Evolutionary conservation across 2,329 filamentous ascomycete genomes (phyloP), one percentile per base, ranked within the genome.

Genomic region (Trichoderma koningii): DNA sequence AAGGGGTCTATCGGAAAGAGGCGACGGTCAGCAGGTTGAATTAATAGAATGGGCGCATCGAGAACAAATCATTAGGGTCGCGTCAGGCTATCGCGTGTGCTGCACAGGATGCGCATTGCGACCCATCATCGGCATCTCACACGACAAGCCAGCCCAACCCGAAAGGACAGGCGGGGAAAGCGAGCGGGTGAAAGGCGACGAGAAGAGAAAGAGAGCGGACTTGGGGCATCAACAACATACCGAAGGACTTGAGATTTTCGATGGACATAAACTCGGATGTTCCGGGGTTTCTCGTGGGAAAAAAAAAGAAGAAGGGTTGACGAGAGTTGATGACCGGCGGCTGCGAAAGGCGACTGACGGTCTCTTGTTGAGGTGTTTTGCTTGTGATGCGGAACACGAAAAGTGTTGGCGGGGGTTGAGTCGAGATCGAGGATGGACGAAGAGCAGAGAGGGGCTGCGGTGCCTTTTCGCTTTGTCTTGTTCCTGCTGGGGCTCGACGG

Each of bases 171-270:
- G 48, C 28, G 21, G 21, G 21, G 9, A n/a, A 52, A 9, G 48
- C 23, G 17, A 9, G 26, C 26, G 23, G 48, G 23, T 26, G 28
- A 12, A 19, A 10, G 12, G 17, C 7, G 17, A 55, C 4, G 21
- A 5, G 7, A 30, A 19, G 21, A 7, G 21, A 10, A 15, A 10
- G 26, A 15, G 10, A 23, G 26, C 15, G n/a, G 9, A 38, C 10
- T 38, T 2, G 34, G 34, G 57, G 28, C 21, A 9, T 7, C 28
- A 21, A 14, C 23, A 64, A 85, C 91, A 78, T 83, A 95, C 91
- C 91, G 89, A 92, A 92, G 86, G 89, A 89, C 88, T 95, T 95
- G 83, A 96, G 90, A 87, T 96, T 96, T 93, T 95, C 91, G 91
- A 95, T 95, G 88, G 92, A 95, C 92, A 95, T 95, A 93, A 92